Evolutionary conservation across 2,329 filamentous ascomycete species (phyloP).

Genomic region (Penicillium sp.): DNA sequence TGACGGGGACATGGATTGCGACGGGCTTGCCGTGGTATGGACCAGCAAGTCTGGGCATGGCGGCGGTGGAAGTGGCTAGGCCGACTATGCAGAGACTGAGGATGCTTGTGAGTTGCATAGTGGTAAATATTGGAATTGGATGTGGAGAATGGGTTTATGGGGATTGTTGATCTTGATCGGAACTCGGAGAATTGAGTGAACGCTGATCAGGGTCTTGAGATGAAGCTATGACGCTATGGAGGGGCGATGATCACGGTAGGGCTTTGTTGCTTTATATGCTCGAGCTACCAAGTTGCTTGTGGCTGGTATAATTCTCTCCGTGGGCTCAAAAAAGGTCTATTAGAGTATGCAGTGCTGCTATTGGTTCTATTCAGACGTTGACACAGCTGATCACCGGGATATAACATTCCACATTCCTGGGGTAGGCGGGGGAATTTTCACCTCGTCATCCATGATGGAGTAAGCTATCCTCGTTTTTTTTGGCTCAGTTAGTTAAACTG

Average conservation of each 20-base stretch:
- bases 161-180: not conserved
- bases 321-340: slow-evolving; percentile 4
- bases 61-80: slow-evolving; percentile 23
- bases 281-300: not conserved
- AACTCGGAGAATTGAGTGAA: not conserved
- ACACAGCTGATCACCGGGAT: slow-evolving; percentile 15
- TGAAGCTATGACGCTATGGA: not conserved
- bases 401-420: slow-evolving; percentile 31
- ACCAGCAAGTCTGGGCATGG: slow-evolving; percentile 28
- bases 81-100: slow-evolving; percentile 23
- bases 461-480: not conserved
- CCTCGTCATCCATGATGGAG: not conserved
- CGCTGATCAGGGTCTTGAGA: too few species aligned
- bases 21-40: slow-evolving; percentile 26
- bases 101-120: slow-evolving; percentile 31
- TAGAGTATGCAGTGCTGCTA: slow-evolving; percentile 23
- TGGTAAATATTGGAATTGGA: not conserved
- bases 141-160: not conserved
- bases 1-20: slow-evolving; percentile 21
- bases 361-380: slow-evolving; percentile 7
- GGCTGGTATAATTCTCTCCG: slow-evolving; percentile 8
- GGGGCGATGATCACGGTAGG: not conserved
- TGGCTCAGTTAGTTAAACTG: not conserved
- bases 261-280: slow-evolving; percentile 19
- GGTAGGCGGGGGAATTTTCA: not conserved